phyloP scores from a whole-genome alignment of 2,329 filamentous ascomycete genomes.

The Stagonosporopsis cucurbitacearum region DNA sequence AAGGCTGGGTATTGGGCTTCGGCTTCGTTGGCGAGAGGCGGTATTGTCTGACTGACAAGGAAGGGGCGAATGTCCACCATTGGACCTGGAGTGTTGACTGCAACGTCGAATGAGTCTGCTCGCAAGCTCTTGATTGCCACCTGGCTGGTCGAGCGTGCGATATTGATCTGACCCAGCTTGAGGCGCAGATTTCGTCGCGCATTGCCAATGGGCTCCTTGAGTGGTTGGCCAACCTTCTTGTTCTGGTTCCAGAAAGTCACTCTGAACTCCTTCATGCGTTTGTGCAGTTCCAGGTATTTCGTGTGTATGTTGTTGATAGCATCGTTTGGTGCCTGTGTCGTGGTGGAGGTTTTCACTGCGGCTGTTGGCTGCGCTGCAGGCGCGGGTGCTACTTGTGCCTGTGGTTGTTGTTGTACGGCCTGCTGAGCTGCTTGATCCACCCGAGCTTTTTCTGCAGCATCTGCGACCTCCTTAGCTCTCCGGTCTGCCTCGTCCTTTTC shows the following conservation, averaged over 20 bases:
- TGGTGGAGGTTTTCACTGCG: conserved; percentile 6
- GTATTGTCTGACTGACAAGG: conserved; percentile 44
- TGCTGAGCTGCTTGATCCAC: conserved; percentile 24
- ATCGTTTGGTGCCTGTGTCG: conserved; percentile 23
- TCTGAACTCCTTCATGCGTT: conserved; percentile 47
- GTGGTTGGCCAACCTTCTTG: conserved; percentile 31
- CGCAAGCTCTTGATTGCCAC: conserved; percentile 38
- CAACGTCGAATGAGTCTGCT: conserved; percentile 37
- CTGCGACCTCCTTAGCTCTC: conserved; percentile 38
- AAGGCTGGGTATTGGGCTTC: conserved; percentile 53
- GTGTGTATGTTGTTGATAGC: conserved; percentile 41
- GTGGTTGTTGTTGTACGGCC: conserved; percentile 5
- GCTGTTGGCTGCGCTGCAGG: conserved; percentile 7
- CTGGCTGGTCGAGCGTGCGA: conserved; percentile 35
- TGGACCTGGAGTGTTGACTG: conserved; percentile 32
- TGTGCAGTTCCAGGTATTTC: conserved; percentile 46
- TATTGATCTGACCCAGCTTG: conserved; percentile 45
- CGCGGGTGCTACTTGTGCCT: conserved; percentile 16
- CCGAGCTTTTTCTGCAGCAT: conserved; percentile 34
- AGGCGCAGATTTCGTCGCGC: conserved; percentile 41
- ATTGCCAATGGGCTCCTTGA: conserved; percentile 41
- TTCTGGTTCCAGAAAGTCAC: conserved; percentile 36
- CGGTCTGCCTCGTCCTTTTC: conserved; percentile 41
- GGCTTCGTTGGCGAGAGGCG: conserved; percentile 34
- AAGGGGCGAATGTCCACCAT: conserved; percentile 46